Evolutionary conservation across 306 rosid species (phyloP).

Genomic region (Medicago ruthenica): DNA sequence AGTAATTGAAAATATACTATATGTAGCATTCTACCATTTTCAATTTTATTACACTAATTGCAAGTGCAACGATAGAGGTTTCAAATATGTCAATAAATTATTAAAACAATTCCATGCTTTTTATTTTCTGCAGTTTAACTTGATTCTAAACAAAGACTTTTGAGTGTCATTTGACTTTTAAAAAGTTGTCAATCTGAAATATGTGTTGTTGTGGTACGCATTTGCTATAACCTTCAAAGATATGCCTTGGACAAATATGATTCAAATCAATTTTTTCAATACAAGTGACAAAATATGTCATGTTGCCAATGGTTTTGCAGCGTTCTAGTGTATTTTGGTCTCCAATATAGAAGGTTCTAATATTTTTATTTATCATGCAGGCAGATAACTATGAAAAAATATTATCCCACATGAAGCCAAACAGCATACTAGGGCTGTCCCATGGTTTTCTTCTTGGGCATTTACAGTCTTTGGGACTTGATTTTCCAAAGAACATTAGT

Average conservation of each 20-base stretch:
- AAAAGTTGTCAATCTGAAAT: too few relatives aligned
- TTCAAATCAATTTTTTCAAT: not conserved
- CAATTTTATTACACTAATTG: not conserved
- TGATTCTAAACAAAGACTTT: too few relatives aligned
- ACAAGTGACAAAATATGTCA: conserved; percentile 6
- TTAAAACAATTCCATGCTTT: not conserved
- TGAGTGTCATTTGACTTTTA: too few relatives aligned
- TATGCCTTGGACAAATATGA: not conserved
- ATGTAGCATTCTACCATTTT: not conserved
- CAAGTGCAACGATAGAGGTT: too few relatives aligned
- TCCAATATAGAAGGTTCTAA: not conserved
- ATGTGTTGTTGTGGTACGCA: not conserved
- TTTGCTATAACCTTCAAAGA: not conserved
- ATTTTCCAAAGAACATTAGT: conserved; percentile 84
- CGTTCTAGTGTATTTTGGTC: not conserved
- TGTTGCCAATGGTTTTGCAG: conserved; percentile 13
- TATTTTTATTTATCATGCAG: conserved; percentile 52
- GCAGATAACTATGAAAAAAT: conserved; percentile 86
- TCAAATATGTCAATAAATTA: too few relatives aligned
- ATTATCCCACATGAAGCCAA: conserved; percentile 88
- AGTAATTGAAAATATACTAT: too few relatives aligned
- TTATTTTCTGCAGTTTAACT: too few relatives aligned
- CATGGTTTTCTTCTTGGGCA: conserved; percentile 98
- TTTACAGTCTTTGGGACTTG: conserved; percentile 80
- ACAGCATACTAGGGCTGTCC: conserved; percentile 92